Base-by-base conservation (phyloP, 2,329 filamentous ascomycete genomes). In the Paramyrothecium roridum region DNA sequence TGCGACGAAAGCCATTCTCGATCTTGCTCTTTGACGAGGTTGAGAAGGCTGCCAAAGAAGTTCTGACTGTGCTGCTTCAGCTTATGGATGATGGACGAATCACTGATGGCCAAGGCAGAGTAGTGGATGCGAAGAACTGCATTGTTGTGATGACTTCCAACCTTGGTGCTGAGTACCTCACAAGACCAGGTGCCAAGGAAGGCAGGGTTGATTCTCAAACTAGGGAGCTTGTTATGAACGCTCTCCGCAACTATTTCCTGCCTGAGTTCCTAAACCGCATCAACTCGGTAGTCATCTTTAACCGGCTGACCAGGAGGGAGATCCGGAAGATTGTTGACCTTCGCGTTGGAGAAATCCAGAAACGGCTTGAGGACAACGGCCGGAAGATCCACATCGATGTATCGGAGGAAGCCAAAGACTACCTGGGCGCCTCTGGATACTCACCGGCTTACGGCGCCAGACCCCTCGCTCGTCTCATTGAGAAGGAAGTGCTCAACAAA, bases 81-180 rank as follows among this genome's bases (percentile, higher is more conserved):
- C 91, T 99, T 67, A 98, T 99, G 92, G 95, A 99, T 67, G 95
- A 99, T 68, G 95, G 95, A 30, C 92, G 95, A 66, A 98, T 99
- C 73, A 99, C 95, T 16, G 95, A 99, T 69, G 95, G 95, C 50
- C 96, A 98, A 83, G 95, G 95, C 69, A 87, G 95, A 71, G 82
- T 97, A 51, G 87, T 99, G 54, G 95, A 99, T 66, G 95, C 93
- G 57, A 91, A 88, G 76, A 99, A 99, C 81, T 98, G 93, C 71
- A 98, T 99, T 63, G 93, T 99, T 47, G 95, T 99, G 74, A 96
- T 99, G 92, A 99, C 95, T 0, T 97, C 92, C 67, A 99, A 99
- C 78, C 75, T 99, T 58, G 95, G 95, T 61, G 95, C 95, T 33
- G 95, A 98, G 72, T 96, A 88, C 72, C 88, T 99, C n/a, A 79